phyloP scores from a whole-genome alignment of 495 filamentous ascomycete species.

The Niebla homalea region DNA sequence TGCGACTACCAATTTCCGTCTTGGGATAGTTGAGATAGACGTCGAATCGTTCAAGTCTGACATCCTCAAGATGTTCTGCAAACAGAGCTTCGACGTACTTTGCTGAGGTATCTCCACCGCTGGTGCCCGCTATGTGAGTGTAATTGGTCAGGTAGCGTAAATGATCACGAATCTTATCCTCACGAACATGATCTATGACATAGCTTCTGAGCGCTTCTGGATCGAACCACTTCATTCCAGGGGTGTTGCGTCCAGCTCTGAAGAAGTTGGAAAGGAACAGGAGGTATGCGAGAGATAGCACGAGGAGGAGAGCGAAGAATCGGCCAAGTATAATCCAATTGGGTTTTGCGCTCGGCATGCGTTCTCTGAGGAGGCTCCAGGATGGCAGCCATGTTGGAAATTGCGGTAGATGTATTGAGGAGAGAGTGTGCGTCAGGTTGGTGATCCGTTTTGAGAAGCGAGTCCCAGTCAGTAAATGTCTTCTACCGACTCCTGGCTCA shows the following conservation, averaged over 20 bases:
- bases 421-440: slow-evolving; percentile 39
- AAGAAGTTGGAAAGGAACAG: slow-evolving; percentile 77
- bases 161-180: slow-evolving; percentile 56
- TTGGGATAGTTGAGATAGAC: slow-evolving; percentile 91
- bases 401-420: slow-evolving; percentile 37
- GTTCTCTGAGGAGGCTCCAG: slow-evolving; percentile 10
- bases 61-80: slow-evolving; percentile 53
- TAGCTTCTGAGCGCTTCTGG: slow-evolving; percentile 56
- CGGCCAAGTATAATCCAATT: slow-evolving; percentile 52
- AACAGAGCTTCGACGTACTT: slow-evolving; percentile 70
- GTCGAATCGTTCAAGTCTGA: slow-evolving; percentile 60
- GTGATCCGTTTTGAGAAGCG: slow-evolving; percentile 44
- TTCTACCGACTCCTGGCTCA: slow-evolving; percentile 43
- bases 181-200: slow-evolving; percentile 53
- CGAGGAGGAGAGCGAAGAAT: slow-evolving; percentile 57
- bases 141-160: slow-evolving; percentile 59
- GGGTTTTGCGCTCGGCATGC: slow-evolving; percentile 17
- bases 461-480: slow-evolving; percentile 19
- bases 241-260: slow-evolving; percentile 29
- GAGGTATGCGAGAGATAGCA: slow-evolving; percentile 64
- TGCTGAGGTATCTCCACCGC: slow-evolving; percentile 72
- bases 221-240: slow-evolving; percentile 42
- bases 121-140: slow-evolving; percentile 80
- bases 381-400: slow-evolving; percentile 36
- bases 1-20: slow-evolving; percentile 44